These are phyloP conservation scores for Phoma sp. DNA, from an alignment of 2,329 filamentous ascomycete species.

Conservation along the genomic window DNA sequence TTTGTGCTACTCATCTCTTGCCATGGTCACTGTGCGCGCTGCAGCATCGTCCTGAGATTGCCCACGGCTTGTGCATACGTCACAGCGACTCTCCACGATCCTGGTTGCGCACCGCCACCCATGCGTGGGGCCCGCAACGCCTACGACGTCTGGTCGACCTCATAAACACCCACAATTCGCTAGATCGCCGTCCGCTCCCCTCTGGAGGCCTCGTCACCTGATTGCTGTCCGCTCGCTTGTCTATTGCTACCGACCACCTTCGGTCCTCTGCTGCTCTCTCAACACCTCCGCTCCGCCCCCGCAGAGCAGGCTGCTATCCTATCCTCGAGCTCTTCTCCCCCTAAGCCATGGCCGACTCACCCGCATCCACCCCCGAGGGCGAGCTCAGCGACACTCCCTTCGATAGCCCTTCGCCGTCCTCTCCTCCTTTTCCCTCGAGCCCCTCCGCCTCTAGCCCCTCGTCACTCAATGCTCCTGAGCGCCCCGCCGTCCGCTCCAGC, in stretches of 20 bases:
- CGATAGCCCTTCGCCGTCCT: constrained; percentile 40
- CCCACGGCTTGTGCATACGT: constrained; percentile 24
- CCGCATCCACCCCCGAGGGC: constrained; percentile 38
- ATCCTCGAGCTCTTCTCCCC: constrained; percentile 4
- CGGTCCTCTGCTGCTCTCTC: constrained; percentile 3
- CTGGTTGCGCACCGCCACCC: constrained; percentile 29
- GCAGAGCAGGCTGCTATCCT: constrained; percentile 20
- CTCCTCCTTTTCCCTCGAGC: constrained; percentile 34
- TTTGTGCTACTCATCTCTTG: constrained; percentile 2
- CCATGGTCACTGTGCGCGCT: constrained; percentile 10
- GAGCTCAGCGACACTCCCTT: constrained; percentile 42
- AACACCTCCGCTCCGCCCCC: constrained; percentile 16
- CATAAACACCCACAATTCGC: constrained; percentile 19
- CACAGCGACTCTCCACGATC: constrained; percentile 23
- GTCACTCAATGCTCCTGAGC: constrained; percentile 39
- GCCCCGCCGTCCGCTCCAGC: constrained; percentile 63
- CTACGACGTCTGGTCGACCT: constrained; percentile 25
- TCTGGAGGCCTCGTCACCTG: constrained; percentile 23
- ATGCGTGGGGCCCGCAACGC: constrained; percentile 23
- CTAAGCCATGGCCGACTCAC: constrained; percentile 37
- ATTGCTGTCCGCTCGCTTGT: constrained; percentile 9
- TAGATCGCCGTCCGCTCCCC: constrained; percentile 20
- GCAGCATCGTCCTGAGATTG: constrained; percentile 24
- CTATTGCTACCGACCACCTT: constrained; percentile 14
- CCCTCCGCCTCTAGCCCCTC: constrained; percentile 27